A percentile compares a stretch with the other conserved stretches of the same genome.
These are phyloP conservation scores for Cyberlindnera nakhonratchasimensis DNA, from an alignment of 805 yeast genomes.

Conservation along the genomic window DNA sequence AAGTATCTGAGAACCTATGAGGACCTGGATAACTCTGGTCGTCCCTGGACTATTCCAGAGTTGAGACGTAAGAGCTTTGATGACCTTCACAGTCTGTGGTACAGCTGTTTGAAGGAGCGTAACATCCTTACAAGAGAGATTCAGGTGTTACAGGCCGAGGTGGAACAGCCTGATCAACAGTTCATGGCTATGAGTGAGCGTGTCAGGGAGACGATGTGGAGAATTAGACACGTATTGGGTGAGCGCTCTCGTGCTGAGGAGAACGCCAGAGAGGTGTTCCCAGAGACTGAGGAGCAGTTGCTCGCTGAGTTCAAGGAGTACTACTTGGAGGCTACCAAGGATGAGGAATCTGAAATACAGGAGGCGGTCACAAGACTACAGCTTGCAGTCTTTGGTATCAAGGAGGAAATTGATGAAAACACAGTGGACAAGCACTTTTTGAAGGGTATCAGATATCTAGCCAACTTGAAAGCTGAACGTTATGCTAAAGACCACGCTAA, in stretches of 20 bases:
- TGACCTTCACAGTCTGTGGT: conserved; percentile 91
- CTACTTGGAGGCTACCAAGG: conserved; percentile 53
- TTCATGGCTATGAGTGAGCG: conserved; percentile 31
- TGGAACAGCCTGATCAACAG: conserved; percentile 37
- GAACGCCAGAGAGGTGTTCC: conserved; percentile 49
- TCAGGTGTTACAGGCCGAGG: conserved; percentile 48
- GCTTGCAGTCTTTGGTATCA: conserved; percentile 81
- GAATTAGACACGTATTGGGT: conserved; percentile 80
- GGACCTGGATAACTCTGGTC: conserved; percentile 52
- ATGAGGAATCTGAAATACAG: conserved; percentile 55
- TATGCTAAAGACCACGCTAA: conserved; percentile 43
- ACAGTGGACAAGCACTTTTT: conserved; percentile 55
- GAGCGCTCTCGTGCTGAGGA: conserved; percentile 77
- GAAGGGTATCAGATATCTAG: conserved; percentile 65
- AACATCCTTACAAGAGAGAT: conserved; percentile 75
- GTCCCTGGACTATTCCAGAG: conserved; percentile 87
- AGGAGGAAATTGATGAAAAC: conserved; percentile 56
- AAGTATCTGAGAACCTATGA: conserved; percentile 56
- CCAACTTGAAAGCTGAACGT: conserved; percentile 61
- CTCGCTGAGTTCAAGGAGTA: conserved; percentile 53
- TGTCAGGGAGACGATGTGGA: conserved; percentile 63
- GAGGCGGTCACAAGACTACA: conserved; percentile 77
- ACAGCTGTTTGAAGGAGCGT: conserved; percentile 76
- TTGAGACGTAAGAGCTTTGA: conserved; percentile 88
- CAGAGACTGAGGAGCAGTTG: conserved; percentile 42